Evolutionary conservation across 2,329 filamentous ascomycete genomes (phyloP).

Genomic region (Fusarium piperis): DNA sequence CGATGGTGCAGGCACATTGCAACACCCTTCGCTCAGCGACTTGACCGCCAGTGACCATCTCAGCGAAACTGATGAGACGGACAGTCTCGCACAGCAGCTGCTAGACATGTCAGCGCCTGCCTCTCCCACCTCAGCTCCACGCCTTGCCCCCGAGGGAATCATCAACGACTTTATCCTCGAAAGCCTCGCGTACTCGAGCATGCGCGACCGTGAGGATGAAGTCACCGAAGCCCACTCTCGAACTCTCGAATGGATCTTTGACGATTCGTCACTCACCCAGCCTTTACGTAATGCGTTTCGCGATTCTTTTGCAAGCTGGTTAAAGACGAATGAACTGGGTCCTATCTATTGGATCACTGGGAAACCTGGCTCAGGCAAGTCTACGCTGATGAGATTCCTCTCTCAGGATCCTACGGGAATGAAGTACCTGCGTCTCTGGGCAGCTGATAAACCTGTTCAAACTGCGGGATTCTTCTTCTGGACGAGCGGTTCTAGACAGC

Average conservation of each 20-base stretch:
- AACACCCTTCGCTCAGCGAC: not conserved
- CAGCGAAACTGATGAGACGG: not conserved
- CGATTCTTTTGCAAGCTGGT: conserved; percentile 42
- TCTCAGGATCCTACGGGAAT: conserved; percentile 34
- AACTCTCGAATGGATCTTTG: conserved; percentile 53
- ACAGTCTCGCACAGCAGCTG: not conserved
- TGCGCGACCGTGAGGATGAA: conserved; percentile 45
- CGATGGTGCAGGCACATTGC: not conserved
- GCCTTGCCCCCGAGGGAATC: conserved; percentile 30
- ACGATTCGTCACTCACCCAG: conserved; percentile 2
- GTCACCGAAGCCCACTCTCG: conserved; percentile 43
- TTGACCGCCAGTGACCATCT: not conserved
- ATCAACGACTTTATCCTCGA: conserved; percentile 47
- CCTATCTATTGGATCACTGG: conserved; percentile 51
- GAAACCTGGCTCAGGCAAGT: conserved; percentile 58
- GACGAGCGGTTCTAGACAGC: conserved; percentile 52
- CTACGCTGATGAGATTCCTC: conserved; percentile 55
- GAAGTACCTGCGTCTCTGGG: conserved; percentile 41
- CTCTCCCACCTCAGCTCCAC: not conserved
- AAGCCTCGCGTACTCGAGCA: conserved; percentile 45
- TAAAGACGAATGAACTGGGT: conserved; percentile 28
- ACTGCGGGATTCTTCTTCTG: conserved; percentile 58
- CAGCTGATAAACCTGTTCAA: conserved; percentile 36
- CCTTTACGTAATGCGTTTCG: conserved; percentile 2
- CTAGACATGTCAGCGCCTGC: not conserved